Base-by-base conservation (phyloP, 441 rosid genomes). In the Flueggea neowawraea region DNA sequence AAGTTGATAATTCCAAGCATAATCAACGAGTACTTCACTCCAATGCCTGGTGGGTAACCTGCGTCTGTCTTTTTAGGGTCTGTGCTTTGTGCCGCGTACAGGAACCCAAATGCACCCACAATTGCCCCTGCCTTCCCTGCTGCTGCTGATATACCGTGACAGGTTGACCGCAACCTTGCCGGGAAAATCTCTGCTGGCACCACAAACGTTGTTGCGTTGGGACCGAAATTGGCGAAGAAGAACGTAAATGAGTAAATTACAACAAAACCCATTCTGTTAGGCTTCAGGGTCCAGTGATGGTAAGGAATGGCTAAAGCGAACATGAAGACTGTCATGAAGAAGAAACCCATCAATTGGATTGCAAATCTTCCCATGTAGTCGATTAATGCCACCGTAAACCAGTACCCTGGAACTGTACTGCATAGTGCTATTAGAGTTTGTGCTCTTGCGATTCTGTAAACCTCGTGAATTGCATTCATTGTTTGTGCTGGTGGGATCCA, bases 161-260 rank as follows among this genome's bases (percentile, higher is more conserved):
- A 89, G 16, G 96, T 89, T 51, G 96, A 84, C 60, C 94, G 73
- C 11, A 89, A 66, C 70, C 93, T 83, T 7, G 93, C 96, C 1
- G 96, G 94, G 78, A 89, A 89, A 68, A 89, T 85, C 80, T 89
- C 96, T 12, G 96, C 96, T 2, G 96, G 94, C 57, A 89, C 94
- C 3, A 89, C 88, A 43, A 89, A 87, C 5, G 96, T 87, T 2
- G 94, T 89, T 0, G 90, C 89, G 32, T 89, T 89, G 12, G 96
- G 96, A 54, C 94, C 96, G 28, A 89, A 89, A 73, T 89, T 89
- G 4, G 96, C 90, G 36, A 89, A 89, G 77, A 89, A 89, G 73
- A 89, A 89, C 8, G 96, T 89, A 15, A 89, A 55, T 0, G 94
- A 89, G 73, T 89, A 89, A 52, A 89, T 67, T 0, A 32, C 53